A percentile compares a stretch with the other conserved stretches of the same genome.
Evolutionary conservation across 257 asterid species (phyloP).

Genomic region (Jasminum sambac): DNA sequence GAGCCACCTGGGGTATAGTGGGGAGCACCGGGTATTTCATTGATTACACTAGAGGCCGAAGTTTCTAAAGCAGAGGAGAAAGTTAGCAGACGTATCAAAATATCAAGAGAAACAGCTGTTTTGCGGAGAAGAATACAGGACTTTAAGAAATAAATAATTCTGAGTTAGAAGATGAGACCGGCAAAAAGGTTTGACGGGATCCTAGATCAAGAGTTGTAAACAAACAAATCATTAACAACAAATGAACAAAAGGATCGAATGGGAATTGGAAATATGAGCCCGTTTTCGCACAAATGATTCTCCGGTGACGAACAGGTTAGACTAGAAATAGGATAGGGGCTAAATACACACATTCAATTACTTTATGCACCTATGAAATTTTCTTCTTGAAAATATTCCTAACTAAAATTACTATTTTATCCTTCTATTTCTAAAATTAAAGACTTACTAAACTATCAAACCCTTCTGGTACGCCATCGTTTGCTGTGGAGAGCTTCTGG

Average conservation of each 20-base stretch:
- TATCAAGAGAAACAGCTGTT: neutral
- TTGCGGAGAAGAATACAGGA: neutral
- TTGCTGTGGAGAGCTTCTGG: too few relatives aligned
- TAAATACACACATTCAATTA: too few relatives aligned
- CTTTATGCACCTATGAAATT: too few relatives aligned
- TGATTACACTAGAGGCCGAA: neutral
- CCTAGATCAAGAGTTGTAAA: neutral
- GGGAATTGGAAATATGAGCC: neutral
- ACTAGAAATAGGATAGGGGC: neutral
- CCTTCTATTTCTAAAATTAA: too few relatives aligned
- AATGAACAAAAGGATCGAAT: neutral
- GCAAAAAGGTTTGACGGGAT: neutral
- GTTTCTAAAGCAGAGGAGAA: neutral
- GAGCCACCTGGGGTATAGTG: neutral
- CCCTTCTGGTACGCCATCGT: too few relatives aligned
- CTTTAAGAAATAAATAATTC: neutral
- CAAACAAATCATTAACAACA: neutral
- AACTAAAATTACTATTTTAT: too few relatives aligned
- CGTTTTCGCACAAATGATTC: neutral
- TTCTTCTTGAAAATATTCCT: too few relatives aligned
- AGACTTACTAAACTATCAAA: too few relatives aligned
- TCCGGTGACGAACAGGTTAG: neutral
- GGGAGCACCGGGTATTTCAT: neutral
- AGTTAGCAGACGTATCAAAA: neutral
- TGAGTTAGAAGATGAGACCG: neutral